phyloP scores from a whole-genome alignment of 2,329 filamentous ascomycete species.

The Grosmannia clavigera region DNA sequence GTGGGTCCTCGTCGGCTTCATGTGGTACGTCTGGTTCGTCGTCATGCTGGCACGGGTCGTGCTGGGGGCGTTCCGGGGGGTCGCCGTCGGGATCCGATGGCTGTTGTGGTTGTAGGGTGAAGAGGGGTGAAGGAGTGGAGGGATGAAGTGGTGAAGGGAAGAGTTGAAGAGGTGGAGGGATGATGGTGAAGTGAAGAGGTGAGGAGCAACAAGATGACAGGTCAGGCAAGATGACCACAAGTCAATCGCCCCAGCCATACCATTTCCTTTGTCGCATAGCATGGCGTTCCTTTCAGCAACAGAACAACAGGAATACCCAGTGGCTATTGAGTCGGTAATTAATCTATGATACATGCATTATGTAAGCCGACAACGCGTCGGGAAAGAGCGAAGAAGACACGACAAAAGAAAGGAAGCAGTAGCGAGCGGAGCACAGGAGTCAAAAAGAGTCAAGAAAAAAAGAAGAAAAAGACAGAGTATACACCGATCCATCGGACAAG shows the following conservation, averaged over 20 bases:
- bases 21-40: constrained; percentile 91
- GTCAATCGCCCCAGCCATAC: too few species aligned
- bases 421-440: too few species aligned
- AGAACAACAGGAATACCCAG: background rate
- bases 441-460: background rate
- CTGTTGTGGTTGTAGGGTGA: constrained; percentile 58
- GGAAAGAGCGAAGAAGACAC: background rate
- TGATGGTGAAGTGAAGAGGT: too few species aligned
- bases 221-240: too few species aligned
- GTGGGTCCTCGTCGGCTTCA: constrained; percentile 74
- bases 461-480: background rate
- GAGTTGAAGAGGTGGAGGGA: too few species aligned
- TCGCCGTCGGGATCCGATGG: constrained; percentile 57
- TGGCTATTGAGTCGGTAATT: background rate
- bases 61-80: constrained; percentile 47
- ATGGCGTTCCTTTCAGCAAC: background rate
- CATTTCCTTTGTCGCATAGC: background rate
- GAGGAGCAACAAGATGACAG: too few species aligned
- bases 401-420: background rate
- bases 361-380: background rate
- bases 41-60: constrained; percentile 64
- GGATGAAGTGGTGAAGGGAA: too few species aligned
- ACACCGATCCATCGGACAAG: background rate
- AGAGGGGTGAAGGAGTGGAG: too few species aligned
- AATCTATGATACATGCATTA: background rate